phyloP scores from a whole-genome alignment of 352 stramenopile genomes.

The Globisporangium polare region DNA sequence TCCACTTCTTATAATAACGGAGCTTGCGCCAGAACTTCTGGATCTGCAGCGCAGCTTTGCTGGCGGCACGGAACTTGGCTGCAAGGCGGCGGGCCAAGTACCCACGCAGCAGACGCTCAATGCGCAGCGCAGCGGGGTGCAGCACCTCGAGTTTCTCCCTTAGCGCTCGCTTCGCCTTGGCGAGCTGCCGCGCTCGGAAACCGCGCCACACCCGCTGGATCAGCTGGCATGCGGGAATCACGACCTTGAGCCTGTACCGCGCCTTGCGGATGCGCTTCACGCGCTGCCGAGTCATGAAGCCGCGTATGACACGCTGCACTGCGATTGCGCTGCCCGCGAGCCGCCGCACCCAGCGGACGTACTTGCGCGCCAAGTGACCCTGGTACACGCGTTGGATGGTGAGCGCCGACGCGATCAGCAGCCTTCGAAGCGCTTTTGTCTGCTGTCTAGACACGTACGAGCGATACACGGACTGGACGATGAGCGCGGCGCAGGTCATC shows the following conservation, averaged over 20 bases:
- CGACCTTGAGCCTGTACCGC: slow-evolving; percentile 33
- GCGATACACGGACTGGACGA: slow-evolving; percentile 70
- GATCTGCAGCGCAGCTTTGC: slow-evolving; percentile 33
- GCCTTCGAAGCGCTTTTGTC: slow-evolving; percentile 27
- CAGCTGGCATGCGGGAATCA: slow-evolving; percentile 33
- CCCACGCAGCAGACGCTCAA: slow-evolving; percentile 47
- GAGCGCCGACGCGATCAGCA: slow-evolving; percentile 26
- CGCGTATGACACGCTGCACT: slow-evolving; percentile 47
- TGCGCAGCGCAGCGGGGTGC: slow-evolving; percentile 43
- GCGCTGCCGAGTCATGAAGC: slow-evolving; percentile 51
- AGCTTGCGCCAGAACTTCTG: slow-evolving; percentile 50
- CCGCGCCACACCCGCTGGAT: slow-evolving; percentile 68
- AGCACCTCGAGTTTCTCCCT: slow-evolving; percentile 31
- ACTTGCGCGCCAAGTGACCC: slow-evolving; percentile 39
- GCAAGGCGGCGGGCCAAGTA: slow-evolving; percentile 48
- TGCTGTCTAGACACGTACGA: slow-evolving; percentile 38
- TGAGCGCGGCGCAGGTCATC: slow-evolving; percentile 41
- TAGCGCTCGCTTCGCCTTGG: slow-evolving; percentile 23
- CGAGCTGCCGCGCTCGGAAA: slow-evolving; percentile 28
- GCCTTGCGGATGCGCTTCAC: slow-evolving; percentile 39
- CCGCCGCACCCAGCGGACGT: slow-evolving; percentile 36
- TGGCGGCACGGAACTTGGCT: slow-evolving; percentile 23
- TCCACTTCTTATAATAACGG: slow-evolving; percentile 45
- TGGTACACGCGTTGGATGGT: slow-evolving; percentile 56
- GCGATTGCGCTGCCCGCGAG: slow-evolving; percentile 38